Evolutionary conservation across 176 grass and related monocot genomes (phyloP).

Genomic region (Metroxylon sagu): DNA sequence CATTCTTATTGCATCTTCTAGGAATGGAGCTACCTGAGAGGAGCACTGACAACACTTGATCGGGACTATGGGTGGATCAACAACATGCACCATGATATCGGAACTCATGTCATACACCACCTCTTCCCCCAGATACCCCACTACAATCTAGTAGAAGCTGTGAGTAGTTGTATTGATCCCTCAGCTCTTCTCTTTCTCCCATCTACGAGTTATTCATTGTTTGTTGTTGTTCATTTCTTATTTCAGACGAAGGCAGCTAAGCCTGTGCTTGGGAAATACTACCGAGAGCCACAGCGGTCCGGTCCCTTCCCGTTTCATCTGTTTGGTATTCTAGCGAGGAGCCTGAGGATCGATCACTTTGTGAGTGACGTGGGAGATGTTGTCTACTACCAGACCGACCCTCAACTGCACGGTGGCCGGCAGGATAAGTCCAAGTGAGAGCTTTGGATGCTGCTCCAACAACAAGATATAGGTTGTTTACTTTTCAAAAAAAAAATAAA

Average conservation of each 20-base stretch:
- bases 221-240: neutral
- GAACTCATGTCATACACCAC: constrained; percentile 93
- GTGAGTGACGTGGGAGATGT: constrained; percentile 77
- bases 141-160: constrained; percentile 77
- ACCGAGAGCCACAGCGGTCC: constrained; percentile 63
- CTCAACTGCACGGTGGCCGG: constrained; percentile 12
- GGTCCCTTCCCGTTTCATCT: constrained; percentile 62
- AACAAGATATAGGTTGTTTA: too few species aligned
- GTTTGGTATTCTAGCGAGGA: constrained; percentile 45
- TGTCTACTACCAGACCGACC: constrained; percentile 78
- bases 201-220: neutral
- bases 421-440: constrained; percentile 11
- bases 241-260: constrained; percentile 63
- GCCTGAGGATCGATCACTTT: constrained; percentile 73
- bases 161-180: constrained; percentile 20
- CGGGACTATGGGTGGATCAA: constrained; percentile 95
- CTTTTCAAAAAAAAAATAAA: too few species aligned
- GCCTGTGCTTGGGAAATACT: constrained; percentile 65
- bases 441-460: too few species aligned
- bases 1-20: neutral
- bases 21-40: constrained; percentile 95
- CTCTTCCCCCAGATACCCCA: constrained; percentile 96
- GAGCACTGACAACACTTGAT: constrained; percentile 73
- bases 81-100: constrained; percentile 90
- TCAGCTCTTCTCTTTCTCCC: neutral